These are phyloP conservation scores for Leishmania tarentolae DNA, from an alignment of 208 protist genomes.

Conservation along the genomic window DNA sequence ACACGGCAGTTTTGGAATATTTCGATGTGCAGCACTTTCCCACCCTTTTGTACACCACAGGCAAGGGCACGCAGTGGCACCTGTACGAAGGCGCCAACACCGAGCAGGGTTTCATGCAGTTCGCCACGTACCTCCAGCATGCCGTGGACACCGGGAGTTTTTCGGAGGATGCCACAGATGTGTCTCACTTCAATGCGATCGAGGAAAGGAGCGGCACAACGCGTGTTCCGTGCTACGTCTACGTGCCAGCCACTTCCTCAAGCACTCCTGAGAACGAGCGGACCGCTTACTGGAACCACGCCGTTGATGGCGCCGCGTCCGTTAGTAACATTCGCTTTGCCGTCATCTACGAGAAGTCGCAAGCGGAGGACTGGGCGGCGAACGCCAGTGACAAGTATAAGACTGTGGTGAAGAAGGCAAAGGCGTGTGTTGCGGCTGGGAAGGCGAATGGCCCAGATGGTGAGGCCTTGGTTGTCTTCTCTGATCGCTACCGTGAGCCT, in stretches of 20 bases:
- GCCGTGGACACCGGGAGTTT: slow-evolving; percentile 52
- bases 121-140: slow-evolving; percentile 58
- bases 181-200: slow-evolving; percentile 38
- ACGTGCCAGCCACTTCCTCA: slow-evolving; percentile 40
- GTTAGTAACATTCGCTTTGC: slow-evolving; percentile 76
- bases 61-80: slow-evolving; percentile 49
- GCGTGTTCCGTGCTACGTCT: slow-evolving; percentile 81
- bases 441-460: slow-evolving; percentile 54
- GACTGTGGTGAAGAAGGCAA: slow-evolving; percentile 44
- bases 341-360: slow-evolving; percentile 57
- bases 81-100: slow-evolving; percentile 61
- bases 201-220: slow-evolving; percentile 28
- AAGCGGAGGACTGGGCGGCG: slow-evolving; percentile 39
- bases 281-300: slow-evolving; percentile 53
- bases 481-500: slow-evolving; percentile 65
- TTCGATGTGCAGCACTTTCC: slow-evolving; percentile 69
- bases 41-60: slow-evolving; percentile 82
- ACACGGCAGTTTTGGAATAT: slow-evolving; percentile 44
- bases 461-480: slow-evolving; percentile 61
- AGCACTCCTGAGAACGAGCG: slow-evolving; percentile 30
- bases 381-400: slow-evolving; percentile 38
- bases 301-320: slow-evolving; percentile 57
- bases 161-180: slow-evolving; percentile 62
- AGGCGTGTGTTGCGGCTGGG: slow-evolving; percentile 42
- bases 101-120: slow-evolving; percentile 55